Base-by-base conservation (phyloP, 164 flowering plant species). In the Nelumbo lutea region DNA sequence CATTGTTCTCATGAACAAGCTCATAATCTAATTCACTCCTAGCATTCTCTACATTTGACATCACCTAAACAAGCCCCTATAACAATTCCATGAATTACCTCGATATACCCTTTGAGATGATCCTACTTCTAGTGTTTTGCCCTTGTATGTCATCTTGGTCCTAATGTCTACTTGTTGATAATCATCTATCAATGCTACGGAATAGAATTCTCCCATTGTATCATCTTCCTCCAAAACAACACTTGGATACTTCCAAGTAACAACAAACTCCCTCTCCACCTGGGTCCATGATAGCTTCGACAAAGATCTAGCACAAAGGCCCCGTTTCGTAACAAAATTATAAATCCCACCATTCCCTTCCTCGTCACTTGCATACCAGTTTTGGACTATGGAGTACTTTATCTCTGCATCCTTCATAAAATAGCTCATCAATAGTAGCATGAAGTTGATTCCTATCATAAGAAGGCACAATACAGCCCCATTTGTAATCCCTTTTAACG, bases 161-260 rank as follows among this genome's bases (percentile, higher is more conserved):
- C 99, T 96, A 0, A 98, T 92, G 68, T 95, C 99, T 1, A 98
- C 98, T 80, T 95, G 98, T 81, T 92, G 97, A 77, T 84, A 76
- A 67, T 95, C 88, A 81, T 95, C 93, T 0, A 97, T 95, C 84
- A 95, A 72, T 0, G 98, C 98, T 43, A 95, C 97, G 10, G 99
- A 95, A 69, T 90, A 91, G 62, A 96, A 93, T 82, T 96, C 99
- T 3, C 99, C 98, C 6, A 93, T 90, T 0, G 95, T 77, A 60
- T 87, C 87, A 79, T 91, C 92, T 1, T 96, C 99, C 81, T 89
- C 96, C 79, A 96, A 73, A 69, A 96, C 77, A 72, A 93, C 99
- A 80, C 99, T 96, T 0, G 99, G 97, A 75, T 96, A 91, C 84
- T 96, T 96, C 99, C 99, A 95, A 11, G 99, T 95, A 65, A 95